phyloP scores from a whole-genome alignment of 2,329 filamentous ascomycete species.

The Monosporascus sp. region DNA sequence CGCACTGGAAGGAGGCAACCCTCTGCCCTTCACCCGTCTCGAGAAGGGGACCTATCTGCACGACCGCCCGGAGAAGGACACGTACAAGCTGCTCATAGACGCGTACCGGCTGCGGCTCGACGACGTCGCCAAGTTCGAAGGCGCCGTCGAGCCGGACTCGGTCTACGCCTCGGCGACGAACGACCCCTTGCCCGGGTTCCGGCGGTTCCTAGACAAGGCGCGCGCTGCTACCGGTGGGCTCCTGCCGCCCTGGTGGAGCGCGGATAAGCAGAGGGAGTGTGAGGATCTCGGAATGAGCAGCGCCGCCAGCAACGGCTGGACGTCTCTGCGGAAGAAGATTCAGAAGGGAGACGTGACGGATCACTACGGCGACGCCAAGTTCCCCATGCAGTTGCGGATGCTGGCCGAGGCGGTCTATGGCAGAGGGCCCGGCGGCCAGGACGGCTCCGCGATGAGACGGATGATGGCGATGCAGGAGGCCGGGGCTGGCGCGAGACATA shows the following conservation, averaged over 20 bases:
- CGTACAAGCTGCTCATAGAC: conserved; percentile 42
- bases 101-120: conserved; percentile 42
- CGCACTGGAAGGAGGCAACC: conserved; percentile 24
- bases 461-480: conserved; percentile 11
- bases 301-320: conserved; percentile 18
- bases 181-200: conserved; percentile 28
- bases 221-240: conserved; percentile 20
- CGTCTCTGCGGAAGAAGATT: conserved; percentile 20
- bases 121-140: conserved; percentile 28
- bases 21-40: conserved; percentile 36
- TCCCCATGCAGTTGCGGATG: conserved; percentile 48
- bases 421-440: conserved; percentile 20
- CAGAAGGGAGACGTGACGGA: conserved; percentile 33
- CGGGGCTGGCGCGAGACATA: not conserved
- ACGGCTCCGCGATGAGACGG: conserved; percentile 14
- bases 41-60: conserved; percentile 37
- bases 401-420: conserved; percentile 37
- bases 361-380: conserved; percentile 36
- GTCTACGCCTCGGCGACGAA: conserved; percentile 20
- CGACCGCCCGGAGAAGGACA: conserved; percentile 36
- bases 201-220: conserved; percentile 29
- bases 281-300: conserved; percentile 27
- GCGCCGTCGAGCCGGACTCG: conserved; percentile 20
- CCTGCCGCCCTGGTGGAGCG: conserved; percentile 41
- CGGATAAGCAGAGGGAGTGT: conserved; percentile 32